A percentile compares a stretch with the other conserved stretches of the same genome.
Conservation (phyloP, 1,284 basidiomycete species). For the Schizophyllum commune region DNA sequence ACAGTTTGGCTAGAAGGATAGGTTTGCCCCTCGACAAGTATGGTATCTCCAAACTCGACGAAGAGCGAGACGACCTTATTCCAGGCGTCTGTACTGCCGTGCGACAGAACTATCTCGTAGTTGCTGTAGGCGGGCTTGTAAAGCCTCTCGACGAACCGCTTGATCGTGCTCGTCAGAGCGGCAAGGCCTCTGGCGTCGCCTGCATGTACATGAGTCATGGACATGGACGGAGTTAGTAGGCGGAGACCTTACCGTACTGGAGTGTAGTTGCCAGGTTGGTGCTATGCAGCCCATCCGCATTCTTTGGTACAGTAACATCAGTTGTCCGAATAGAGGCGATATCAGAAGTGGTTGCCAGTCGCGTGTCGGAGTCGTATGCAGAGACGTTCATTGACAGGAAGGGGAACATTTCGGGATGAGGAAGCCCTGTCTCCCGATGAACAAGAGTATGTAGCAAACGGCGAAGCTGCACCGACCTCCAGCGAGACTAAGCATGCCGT, state of each 20-base stretch:
- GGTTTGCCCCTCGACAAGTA: constrained; percentile 70
- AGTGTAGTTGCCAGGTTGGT: not conserved
- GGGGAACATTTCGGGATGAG: not conserved
- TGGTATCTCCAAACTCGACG: constrained; percentile 65
- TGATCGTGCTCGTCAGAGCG: constrained; percentile 43
- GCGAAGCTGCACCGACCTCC: not conserved
- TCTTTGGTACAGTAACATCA: not conserved
- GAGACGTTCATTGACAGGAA: not conserved
- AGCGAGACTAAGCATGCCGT: not conserved
- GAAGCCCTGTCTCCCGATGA: not conserved
- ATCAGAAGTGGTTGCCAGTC: not conserved
- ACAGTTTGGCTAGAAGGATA: constrained; percentile 34
- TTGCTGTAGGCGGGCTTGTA: constrained; percentile 67
- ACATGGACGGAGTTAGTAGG: too few relatives aligned
- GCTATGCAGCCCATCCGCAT: not conserved
- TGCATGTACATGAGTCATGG: constrained; percentile 1
- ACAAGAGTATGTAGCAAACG: not conserved
- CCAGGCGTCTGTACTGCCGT: constrained; percentile 81
- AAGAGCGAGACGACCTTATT: constrained; percentile 44
- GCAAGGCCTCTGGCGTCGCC: constrained; percentile 50
- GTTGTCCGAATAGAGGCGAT: not conserved
- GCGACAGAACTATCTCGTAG: constrained; percentile 56
- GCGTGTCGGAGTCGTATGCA: not conserved
- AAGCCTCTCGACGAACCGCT: constrained; percentile 53
- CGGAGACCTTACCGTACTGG: too few relatives aligned